Conservation (phyloP, 73 alveolate species). For the Stentor roeselii region DNA sequence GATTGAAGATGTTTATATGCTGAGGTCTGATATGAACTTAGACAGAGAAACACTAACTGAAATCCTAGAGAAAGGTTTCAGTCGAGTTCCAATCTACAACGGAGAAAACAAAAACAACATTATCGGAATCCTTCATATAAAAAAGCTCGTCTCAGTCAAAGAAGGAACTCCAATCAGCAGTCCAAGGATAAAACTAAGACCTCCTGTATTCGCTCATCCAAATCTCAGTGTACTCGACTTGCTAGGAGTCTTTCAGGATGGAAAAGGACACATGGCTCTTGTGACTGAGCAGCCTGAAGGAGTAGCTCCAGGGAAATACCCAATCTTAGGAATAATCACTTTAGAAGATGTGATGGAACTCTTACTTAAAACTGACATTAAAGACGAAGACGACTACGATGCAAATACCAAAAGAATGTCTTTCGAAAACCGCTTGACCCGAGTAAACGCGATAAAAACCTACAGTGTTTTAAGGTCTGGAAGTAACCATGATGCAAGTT, state of each 20-base stretch:
- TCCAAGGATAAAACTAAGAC: conserved; percentile 5
- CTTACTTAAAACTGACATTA: conserved; percentile 24
- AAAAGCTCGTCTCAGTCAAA: background rate
- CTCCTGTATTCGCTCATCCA: background rate
- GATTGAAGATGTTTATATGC: background rate
- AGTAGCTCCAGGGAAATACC: conserved; percentile 33
- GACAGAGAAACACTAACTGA: background rate
- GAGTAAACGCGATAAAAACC: background rate
- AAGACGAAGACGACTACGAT: conserved; percentile 29
- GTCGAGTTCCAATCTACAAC: background rate
- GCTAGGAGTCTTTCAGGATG: conserved; percentile 2
- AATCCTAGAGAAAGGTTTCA: background rate
- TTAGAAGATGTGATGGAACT: conserved; percentile 37
- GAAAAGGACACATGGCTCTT: conserved; percentile 4
- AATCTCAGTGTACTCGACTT: background rate
- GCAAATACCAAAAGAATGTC: background rate
- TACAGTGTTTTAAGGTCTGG: too few species aligned
- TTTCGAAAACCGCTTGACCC: background rate
- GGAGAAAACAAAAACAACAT: conserved; percentile 7
- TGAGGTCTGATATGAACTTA: background rate
- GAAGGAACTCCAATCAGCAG: conserved; percentile 1
- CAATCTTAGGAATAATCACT: conserved; percentile 28
- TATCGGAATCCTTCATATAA: conserved; percentile 1
- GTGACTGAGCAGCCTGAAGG: conserved; percentile 49
- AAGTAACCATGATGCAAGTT: too few species aligned